These are phyloP conservation scores for Paradendryphiella salina DNA, from an alignment of 2,329 filamentous ascomycete species.

Conservation along the genomic window DNA sequence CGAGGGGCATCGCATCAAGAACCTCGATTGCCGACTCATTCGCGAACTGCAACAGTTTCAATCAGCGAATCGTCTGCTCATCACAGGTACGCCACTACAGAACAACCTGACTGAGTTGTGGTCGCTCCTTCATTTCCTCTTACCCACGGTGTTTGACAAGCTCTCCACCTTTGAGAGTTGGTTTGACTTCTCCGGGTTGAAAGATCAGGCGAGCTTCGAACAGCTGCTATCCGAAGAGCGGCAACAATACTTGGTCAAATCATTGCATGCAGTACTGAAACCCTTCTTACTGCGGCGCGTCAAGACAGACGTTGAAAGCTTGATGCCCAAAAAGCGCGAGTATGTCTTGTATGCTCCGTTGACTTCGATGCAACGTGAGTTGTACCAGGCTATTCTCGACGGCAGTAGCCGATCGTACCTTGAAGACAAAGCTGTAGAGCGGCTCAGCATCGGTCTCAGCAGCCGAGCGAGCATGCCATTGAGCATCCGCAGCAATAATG, in stretches of 20 bases:
- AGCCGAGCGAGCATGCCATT: slow-evolving; percentile 55
- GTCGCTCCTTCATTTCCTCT: slow-evolving; percentile 90
- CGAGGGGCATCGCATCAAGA: slow-evolving; percentile 96
- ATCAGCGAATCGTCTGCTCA: slow-evolving; percentile 86
- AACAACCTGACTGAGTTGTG: slow-evolving; percentile 95
- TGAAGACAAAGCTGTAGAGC: slow-evolving; percentile 75
- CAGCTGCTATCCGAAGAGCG: slow-evolving; percentile 78
- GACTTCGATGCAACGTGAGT: slow-evolving; percentile 84
- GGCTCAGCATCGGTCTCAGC: slow-evolving; percentile 54
- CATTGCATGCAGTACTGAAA: slow-evolving; percentile 90
- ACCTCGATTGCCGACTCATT: slow-evolving; percentile 89
- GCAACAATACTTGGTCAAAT: slow-evolving; percentile 77
- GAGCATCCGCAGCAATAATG: slow-evolving; percentile 49
- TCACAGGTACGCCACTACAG: slow-evolving; percentile 92
- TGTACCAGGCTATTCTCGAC: slow-evolving; percentile 76
- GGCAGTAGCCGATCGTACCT: slow-evolving; percentile 60
- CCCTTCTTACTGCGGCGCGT: slow-evolving; percentile 85
- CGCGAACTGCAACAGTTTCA: slow-evolving; percentile 85
- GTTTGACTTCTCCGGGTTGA: slow-evolving; percentile 94
- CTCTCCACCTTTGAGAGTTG: slow-evolving; percentile 91
- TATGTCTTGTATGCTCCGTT: slow-evolving; percentile 94
- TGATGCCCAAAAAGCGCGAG: slow-evolving; percentile 93
- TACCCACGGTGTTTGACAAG: slow-evolving; percentile 91
- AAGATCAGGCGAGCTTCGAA: slow-evolving; percentile 78
- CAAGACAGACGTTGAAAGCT: slow-evolving; percentile 88